Evolutionary conservation across 2,329 filamentous ascomycete species (phyloP), one percentile per base, ranked within the genome.

Genomic region (Penicillium griseofulvum): DNA sequence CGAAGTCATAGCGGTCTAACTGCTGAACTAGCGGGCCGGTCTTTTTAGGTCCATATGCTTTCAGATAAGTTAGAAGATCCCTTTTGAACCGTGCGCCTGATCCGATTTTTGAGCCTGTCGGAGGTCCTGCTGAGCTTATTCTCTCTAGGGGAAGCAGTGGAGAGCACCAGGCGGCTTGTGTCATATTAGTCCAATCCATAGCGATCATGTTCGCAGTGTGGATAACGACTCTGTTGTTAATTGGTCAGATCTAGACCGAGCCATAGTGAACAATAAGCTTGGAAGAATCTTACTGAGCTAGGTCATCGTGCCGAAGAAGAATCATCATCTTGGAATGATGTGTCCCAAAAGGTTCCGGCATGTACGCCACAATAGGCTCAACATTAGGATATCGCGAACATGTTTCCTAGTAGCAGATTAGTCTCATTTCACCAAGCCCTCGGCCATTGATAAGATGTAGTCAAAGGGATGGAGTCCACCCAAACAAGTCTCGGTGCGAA

Each of bases 121-220:
- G 43, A 2, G 57, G 19, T 10, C 37, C 57, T 6, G 55, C 33
- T 9, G 45, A 6, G 7, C 16, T 45, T 17, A 38, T 36, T 19
- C 56, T 57, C 39, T 26, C 50, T 7, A 83, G 72, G 0, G 88
- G 86, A 1, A 96, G 82, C 1, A 83, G 68, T 0, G 90, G 90
- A 0, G 90, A 93, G 47, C 76, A 79, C 91, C 91, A 96, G 5
- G 89, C 83, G 1, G 85, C 90, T 70, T 96, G 91, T 0, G 87
- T 89, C 88, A 96, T 89, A 63, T 94, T 94, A 1, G 80, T 82
- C 91, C 91, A 96, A 70, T 96, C 91, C 52, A 87, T 85, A 4
- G 81, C 68, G n/a, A 96, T 93, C 87, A 96, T 91, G 64, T 96
- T 96, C 17, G 91, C 90, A 0, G 91, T 96, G 64, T 95, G 90